Evolutionary conservation across 176 grass and related monocot genomes (phyloP).

Genomic region (Triticum monococcum): DNA sequence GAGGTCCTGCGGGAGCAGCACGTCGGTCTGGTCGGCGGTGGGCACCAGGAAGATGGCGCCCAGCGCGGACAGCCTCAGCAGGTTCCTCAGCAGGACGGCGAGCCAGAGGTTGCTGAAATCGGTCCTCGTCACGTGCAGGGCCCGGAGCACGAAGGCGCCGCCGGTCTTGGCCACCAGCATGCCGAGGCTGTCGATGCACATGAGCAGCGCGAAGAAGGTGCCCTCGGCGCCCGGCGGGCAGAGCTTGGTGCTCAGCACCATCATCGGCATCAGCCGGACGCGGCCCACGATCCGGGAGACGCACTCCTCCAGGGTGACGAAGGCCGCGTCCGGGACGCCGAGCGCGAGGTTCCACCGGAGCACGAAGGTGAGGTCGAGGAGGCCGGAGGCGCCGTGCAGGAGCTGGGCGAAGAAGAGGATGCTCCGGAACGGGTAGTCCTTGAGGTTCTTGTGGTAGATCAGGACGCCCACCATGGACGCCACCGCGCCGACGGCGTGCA

Average conservation of each 20-base stretch:
- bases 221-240: conserved; percentile 72
- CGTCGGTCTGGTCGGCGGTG: conserved; percentile 41
- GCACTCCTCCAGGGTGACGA: conserved; percentile 75
- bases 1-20: conserved; percentile 62
- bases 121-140: conserved; percentile 61
- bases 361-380: conserved; percentile 84
- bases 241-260: conserved; percentile 78
- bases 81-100: conserved; percentile 61
- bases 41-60: conserved; percentile 63
- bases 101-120: conserved; percentile 77
- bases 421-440: conserved; percentile 68
- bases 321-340: conserved; percentile 57
- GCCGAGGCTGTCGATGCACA: conserved; percentile 85
- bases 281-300: conserved; percentile 50
- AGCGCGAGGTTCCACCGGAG: conserved; percentile 87
- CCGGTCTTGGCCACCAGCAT: conserved; percentile 55
- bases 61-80: conserved; percentile 63
- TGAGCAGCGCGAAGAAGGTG: conserved; percentile 90
- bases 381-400: conserved; percentile 53
- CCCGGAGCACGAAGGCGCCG: conserved; percentile 60
- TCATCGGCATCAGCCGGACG: conserved; percentile 85
- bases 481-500: conserved; percentile 73
- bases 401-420: conserved; percentile 89
- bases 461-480: conserved; percentile 85
- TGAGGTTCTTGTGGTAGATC: conserved; percentile 88